Evolutionary conservation across 306 rosid genomes (phyloP), one percentile per base, ranked within the genome.

Genomic region (Morella rubra): DNA sequence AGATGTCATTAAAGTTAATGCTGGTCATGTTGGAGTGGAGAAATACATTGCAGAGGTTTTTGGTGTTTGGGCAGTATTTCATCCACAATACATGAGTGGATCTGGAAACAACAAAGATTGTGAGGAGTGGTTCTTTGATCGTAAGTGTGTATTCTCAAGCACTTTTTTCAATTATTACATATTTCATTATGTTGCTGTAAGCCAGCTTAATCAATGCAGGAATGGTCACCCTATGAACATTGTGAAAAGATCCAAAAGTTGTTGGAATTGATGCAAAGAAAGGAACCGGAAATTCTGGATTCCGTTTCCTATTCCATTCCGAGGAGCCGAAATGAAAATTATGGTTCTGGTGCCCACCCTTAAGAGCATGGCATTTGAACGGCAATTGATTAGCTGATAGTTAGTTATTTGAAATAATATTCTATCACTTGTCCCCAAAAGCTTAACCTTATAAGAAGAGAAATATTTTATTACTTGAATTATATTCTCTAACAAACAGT

Each of bases 31-130:
- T 84, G 97, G 83, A 65, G 98, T 89, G 71, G 98, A 95, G 83
- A 82, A 92, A 81, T 86, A 90, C 81, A 81, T 95, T 49, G 92
- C 87, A 74, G 89, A 92, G 67, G 83, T 83, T 76, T 92, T 86
- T 59, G 82, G 74, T 5, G 81, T 84, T 44, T 95, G 97, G 98
- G 89, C 97, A 76, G 11, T 76, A 49, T 95, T 95, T 79, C 86
- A 95, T 32, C 97, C 98, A 20, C 98, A 92, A 24, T 92, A 94
- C 88, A 94, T 92, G 91, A 81, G 76, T 64, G 98, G 98, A 4
- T 92, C 97, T 20, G 96, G 98, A 83, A 95, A 95, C 92, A 92
- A 92, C 87, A 95, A 95, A 82, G 98, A 95, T 71, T 86, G 96
- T 42, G 97, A 95, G 80, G 98, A 95, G 80, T 95, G 97, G 98